Evolutionary conservation across 139 green algal genomes (phyloP).

Genomic region (Pycnococcus provasolii): DNA sequence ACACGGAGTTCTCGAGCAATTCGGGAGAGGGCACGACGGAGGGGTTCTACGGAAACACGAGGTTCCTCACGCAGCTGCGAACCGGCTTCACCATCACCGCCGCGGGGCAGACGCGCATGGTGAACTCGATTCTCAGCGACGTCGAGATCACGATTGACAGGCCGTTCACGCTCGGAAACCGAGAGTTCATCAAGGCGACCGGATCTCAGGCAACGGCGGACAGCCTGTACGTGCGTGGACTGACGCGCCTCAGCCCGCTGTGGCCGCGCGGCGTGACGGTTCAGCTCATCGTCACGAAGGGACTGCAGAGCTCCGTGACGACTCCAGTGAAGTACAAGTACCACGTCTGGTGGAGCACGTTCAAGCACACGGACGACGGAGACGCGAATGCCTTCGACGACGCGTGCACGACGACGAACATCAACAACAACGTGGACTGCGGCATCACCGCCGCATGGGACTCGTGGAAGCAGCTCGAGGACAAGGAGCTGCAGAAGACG

Average conservation of each 20-base stretch:
- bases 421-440: background rate
- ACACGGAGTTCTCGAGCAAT: constrained; percentile 13
- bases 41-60: constrained; percentile 17
- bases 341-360: constrained; percentile 21
- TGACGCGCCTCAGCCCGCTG: constrained; percentile 16
- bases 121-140: constrained; percentile 24
- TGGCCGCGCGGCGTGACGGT: constrained; percentile 23
- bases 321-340: constrained; percentile 13
- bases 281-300: constrained; percentile 8
- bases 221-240: constrained; percentile 16
- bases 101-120: constrained; percentile 17
- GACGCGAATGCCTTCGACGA: constrained; percentile 10
- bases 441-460: constrained; percentile 1
- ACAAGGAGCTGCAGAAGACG: constrained; percentile 10
- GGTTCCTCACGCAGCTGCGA: constrained; percentile 25
- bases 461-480: constrained; percentile 18
- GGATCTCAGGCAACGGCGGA: background rate
- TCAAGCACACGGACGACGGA: constrained; percentile 18
- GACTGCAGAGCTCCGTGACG: background rate
- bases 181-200: constrained; percentile 4
- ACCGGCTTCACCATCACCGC: constrained; percentile 23
- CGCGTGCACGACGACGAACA: background rate
- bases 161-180: constrained; percentile 19
- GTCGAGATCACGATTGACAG: constrained; percentile 24
- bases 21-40: background rate